phyloP scores from a whole-genome alignment of 495 filamentous ascomycete species.

The Neurospora sp. region DNA sequence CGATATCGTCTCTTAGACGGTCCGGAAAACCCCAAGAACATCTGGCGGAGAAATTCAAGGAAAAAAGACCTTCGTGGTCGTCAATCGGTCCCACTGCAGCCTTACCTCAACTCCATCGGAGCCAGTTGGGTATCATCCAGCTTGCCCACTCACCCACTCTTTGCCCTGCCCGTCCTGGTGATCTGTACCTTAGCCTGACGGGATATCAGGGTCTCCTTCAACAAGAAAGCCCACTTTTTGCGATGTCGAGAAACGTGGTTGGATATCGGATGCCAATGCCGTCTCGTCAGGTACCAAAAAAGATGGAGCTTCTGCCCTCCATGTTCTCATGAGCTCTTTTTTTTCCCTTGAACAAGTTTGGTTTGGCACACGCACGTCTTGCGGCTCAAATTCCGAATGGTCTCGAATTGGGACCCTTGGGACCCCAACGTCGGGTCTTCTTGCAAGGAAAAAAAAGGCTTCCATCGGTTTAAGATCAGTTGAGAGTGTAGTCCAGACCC shows the following conservation, averaged over 20 bases:
- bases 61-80: neutral
- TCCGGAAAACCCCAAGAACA: neutral
- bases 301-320: neutral
- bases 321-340: neutral
- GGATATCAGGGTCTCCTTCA: neutral
- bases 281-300: neutral
- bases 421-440: neutral
- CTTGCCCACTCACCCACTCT: neutral
- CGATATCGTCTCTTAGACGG: neutral
- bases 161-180: neutral
- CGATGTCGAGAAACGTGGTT: neutral
- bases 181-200: neutral
- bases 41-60: neutral
- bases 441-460: neutral
- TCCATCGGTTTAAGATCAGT: neutral
- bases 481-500: neutral
- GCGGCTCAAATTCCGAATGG: neutral
- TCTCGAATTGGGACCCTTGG: neutral
- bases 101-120: neutral
- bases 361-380: neutral
- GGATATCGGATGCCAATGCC: neutral
- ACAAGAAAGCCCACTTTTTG: neutral
- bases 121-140: neutral
- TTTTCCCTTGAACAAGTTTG: neutral
- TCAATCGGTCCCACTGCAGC: neutral